A percentile compares a stretch with the other conserved stretches of the same genome.
These are phyloP conservation scores for Trametes punicea DNA, from an alignment of 768 basidiomycete species.

Conservation along the genomic window DNA sequence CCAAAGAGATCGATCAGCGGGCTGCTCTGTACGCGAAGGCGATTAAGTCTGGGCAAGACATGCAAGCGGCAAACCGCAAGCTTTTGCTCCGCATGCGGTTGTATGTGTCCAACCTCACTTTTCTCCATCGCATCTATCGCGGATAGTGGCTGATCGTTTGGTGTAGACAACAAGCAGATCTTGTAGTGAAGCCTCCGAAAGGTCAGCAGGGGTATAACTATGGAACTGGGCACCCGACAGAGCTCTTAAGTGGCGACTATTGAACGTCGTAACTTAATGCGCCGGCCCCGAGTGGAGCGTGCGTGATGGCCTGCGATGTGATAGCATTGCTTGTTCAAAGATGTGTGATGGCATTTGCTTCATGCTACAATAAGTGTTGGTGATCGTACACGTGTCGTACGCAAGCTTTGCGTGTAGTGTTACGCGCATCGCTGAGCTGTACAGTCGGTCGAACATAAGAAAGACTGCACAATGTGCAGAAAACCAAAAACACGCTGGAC, in stretches of 20 bases:
- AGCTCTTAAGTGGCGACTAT: slow-evolving; percentile 7
- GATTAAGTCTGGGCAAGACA: slow-evolving; percentile 67
- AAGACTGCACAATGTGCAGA: no score
- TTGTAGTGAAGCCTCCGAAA: slow-evolving; percentile 48
- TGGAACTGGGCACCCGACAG: slow-evolving; percentile 1
- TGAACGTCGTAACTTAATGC: not conserved
- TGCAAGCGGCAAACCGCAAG: slow-evolving; percentile 72
- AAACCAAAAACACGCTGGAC: slow-evolving; percentile 22
- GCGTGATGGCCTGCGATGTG: no score
- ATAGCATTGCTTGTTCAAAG: no score
- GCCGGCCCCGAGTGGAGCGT: no score
- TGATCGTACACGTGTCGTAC: no score
- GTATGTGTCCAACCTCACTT: slow-evolving; percentile 41
- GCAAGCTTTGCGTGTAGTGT: no score
- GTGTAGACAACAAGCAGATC: slow-evolving; percentile 74
- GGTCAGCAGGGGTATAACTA: slow-evolving; percentile 2
- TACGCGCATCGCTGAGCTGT: no score
- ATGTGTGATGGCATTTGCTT: no score
- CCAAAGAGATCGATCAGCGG: slow-evolving; percentile 76
- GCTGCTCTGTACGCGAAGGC: slow-evolving; percentile 74
- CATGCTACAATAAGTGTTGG: no score
- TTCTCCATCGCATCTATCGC: not conserved
- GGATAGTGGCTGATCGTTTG: not conserved
- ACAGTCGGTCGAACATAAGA: no score
- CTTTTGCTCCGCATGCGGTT: slow-evolving; percentile 78